Conservation (phyloP, 2,329 filamentous ascomycete genomes). For the Ceratocystiopsis sp. region DNA sequence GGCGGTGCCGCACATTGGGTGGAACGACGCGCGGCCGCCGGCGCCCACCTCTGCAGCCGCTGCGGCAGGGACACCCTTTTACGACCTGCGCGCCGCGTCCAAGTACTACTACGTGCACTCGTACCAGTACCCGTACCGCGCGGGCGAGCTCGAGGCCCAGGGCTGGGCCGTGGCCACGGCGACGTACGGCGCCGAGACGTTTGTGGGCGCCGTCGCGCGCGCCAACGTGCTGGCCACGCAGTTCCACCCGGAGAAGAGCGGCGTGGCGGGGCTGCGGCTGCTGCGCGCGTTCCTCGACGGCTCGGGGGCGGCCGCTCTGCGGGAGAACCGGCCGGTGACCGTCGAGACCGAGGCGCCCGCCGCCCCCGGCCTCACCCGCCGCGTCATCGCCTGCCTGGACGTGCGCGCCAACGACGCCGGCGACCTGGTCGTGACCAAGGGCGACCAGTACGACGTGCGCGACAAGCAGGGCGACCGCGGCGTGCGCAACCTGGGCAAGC, state of each 20-base stretch:
- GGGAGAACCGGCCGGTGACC: constrained; percentile 7
- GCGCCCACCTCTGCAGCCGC: too few relatives aligned
- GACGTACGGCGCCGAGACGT: constrained; percentile 73
- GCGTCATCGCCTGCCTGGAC: constrained; percentile 90
- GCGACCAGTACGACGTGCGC: constrained; percentile 95
- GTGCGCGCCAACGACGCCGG: constrained; percentile 88
- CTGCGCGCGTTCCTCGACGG: constrained; percentile 77
- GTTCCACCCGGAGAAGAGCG: constrained; percentile 96
- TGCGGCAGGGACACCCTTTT: constrained; percentile 30
- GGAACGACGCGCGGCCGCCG: constrained; percentile 60
- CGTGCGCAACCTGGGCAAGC: constrained; percentile 90
- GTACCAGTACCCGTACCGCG: constrained; percentile 64
- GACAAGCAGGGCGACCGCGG: constrained; percentile 54
- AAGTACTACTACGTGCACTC: constrained; percentile 99
- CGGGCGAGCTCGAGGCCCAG: constrained; percentile 56
- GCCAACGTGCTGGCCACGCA: constrained; percentile 82
- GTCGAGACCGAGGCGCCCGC: not conserved
- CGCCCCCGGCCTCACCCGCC: constrained; percentile 57
- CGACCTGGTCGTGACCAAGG: constrained; percentile 93
- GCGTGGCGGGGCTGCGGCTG: constrained; percentile 69
- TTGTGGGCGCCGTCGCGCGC: constrained; percentile 76
- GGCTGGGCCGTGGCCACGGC: constrained; percentile 91
- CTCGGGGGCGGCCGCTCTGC: constrained; percentile 35
- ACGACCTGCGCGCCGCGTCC: constrained; percentile 60
- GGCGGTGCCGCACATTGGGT: constrained; percentile 96